Evolutionary conservation across 495 filamentous ascomycete species (phyloP), one percentile per base, ranked within the genome.

Genomic region (Acidomyces sp.): DNA sequence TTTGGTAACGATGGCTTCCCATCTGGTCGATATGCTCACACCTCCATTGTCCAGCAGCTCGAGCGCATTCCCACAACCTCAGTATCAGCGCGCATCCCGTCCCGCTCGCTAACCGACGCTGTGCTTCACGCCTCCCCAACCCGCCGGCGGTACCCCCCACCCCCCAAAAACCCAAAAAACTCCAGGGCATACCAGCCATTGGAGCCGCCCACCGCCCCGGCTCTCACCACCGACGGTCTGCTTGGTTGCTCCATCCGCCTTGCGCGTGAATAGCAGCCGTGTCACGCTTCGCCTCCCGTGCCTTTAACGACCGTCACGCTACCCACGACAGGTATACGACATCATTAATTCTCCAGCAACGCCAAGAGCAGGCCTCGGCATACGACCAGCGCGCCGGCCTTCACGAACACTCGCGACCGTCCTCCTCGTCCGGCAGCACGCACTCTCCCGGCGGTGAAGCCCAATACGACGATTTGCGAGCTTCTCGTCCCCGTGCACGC

Each of bases 261-360:
- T 28, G 7, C 7, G 25, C 26, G 28, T 25, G 35, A 55, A 46
- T 49, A 55, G 46, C 38, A 45, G 52, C 41, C 46, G 39, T 60
- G 57, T 53, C 54, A 32, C 43, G 33, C 33, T 29, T 43, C 36
- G 31, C 23, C 34, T 31, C 23, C 28, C 41, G 34, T 37, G n/a
- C 30, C 41, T 55, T 43, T 51, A 38, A 51, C 43, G 48, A 50
- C 35, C 41, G 29, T 21, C 34, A 78, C 74, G 74, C 77, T 61
- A 59, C 62, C 60, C 60, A 78, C 75, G 74, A 77, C 55, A 58
- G 62, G 30, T 58, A 68, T 54, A 69, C 68, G 61, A 69, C 64
- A 45, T 62, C 59, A 49, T 54, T 66, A 53, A 39, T 18, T 18
- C 37, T 22, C 11, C 62, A 55, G 61, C 72, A 75, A 62, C 73